Evolutionary conservation across 192 early-diverging fungal species (phyloP).

Genomic region (Backusella psychrophila): DNA sequence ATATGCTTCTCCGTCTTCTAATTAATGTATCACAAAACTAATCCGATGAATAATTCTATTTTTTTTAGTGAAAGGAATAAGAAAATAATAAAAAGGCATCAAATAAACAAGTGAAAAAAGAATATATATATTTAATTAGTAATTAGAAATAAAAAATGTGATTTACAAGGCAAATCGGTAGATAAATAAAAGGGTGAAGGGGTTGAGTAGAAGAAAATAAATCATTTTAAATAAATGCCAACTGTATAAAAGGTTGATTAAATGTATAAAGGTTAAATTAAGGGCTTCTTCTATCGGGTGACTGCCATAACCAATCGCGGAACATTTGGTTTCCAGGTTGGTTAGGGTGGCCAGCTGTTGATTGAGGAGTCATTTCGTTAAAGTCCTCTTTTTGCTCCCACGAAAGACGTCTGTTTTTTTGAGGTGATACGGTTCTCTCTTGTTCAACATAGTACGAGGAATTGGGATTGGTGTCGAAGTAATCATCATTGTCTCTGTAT

Average conservation of each 20-base stretch:
- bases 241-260: background rate
- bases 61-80: conserved; percentile 24
- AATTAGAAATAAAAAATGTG: background rate
- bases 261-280: background rate
- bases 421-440: conserved; percentile 1
- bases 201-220: background rate
- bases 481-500: background rate
- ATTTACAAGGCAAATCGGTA: background rate
- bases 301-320: conserved; percentile 21
- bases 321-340: conserved; percentile 1
- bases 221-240: background rate
- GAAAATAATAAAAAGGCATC: background rate
- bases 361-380: background rate
- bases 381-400: conserved; percentile 9
- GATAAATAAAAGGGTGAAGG: background rate
- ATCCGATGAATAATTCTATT: conserved; percentile 58
- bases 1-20: background rate
- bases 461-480: conserved; percentile 8
- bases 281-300: conserved; percentile 14
- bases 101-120: background rate
- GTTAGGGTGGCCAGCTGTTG: background rate
- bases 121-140: conserved; percentile 3
- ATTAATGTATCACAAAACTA: conserved; percentile 1
- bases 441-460: background rate
- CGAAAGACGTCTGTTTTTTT: conserved; percentile 1